Conservation (phyloP, 2,329 filamentous ascomycete species). For the Dichotomopilus funicola region DNA sequence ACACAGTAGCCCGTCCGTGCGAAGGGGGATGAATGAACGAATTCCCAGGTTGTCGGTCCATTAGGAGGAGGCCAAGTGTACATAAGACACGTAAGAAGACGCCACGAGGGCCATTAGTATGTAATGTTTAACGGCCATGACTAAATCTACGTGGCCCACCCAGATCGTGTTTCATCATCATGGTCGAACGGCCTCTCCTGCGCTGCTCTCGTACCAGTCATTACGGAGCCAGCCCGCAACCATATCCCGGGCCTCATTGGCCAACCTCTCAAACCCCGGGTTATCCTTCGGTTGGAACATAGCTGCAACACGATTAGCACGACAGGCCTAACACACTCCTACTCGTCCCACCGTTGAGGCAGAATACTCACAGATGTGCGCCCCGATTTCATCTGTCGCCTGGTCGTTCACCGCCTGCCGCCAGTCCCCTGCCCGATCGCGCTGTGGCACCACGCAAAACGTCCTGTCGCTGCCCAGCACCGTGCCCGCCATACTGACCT, state of each 20-base stretch:
- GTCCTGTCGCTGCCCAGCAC: conserved; percentile 68
- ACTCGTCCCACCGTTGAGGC: neutral
- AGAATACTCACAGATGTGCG: conserved; percentile 61
- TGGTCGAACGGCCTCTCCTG: conserved; percentile 27
- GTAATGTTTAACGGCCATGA: conserved; percentile 1
- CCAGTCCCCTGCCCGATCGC: conserved; percentile 51
- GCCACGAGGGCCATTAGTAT: neutral
- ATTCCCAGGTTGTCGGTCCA: too few relatives aligned
- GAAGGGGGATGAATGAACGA: too few relatives aligned
- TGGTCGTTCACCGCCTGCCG: conserved; percentile 69
- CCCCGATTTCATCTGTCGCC: conserved; percentile 69
- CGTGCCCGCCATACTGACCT: conserved; percentile 45
- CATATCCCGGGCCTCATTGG: conserved; percentile 57
- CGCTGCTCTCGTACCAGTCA: conserved; percentile 59
- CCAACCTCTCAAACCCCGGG: conserved; percentile 62
- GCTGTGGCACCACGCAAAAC: conserved; percentile 76
- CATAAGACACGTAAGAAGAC: neutral
- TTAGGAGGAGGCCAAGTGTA: neutral
- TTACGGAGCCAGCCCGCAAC: conserved; percentile 59
- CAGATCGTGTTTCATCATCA: neutral
- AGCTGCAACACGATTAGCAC: conserved; percentile 32
- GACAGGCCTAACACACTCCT: neutral
- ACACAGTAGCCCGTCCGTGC: conserved; percentile 28
- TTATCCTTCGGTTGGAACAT: conserved; percentile 72
- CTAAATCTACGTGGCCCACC: neutral